These are phyloP conservation scores for Seiridium unicorne DNA, from an alignment of 2,329 filamentous ascomycete genomes.

Conservation along the genomic window DNA sequence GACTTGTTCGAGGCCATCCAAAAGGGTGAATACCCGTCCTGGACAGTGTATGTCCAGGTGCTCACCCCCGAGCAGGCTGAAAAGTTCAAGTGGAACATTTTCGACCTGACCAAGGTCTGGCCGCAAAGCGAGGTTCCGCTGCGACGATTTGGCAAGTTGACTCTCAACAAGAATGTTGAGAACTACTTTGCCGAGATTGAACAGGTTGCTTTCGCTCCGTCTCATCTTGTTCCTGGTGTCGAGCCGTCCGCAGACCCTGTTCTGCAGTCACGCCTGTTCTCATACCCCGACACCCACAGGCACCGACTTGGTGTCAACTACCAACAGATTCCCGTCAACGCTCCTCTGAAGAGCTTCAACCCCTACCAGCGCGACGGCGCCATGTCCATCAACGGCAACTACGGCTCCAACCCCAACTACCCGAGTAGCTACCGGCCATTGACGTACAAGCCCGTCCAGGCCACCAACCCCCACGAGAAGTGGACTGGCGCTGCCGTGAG, in stretches of 20 bases:
- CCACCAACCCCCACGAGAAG: constrained; percentile 42
- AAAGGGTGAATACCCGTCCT: constrained; percentile 58
- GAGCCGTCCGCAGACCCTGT: constrained; percentile 62
- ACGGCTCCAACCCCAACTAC: constrained; percentile 60
- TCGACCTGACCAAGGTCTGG: constrained; percentile 71
- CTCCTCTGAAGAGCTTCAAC: constrained; percentile 54
- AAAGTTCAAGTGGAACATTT: constrained; percentile 60
- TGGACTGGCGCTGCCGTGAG: constrained; percentile 45
- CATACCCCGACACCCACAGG: constrained; percentile 61
- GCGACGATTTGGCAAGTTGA: constrained; percentile 59
- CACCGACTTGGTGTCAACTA: constrained; percentile 65
- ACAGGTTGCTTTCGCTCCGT: constrained; percentile 65
- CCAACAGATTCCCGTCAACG: constrained; percentile 63
- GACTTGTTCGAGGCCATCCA: constrained; percentile 65
- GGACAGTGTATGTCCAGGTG: constrained; percentile 63
- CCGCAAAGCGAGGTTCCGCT: constrained; percentile 62
- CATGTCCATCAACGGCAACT: constrained; percentile 68
- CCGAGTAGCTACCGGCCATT: constrained; percentile 46
- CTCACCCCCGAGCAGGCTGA: constrained; percentile 62
- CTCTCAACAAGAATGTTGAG: constrained; percentile 61
- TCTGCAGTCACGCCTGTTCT: constrained; percentile 59
- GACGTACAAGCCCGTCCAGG: constrained; percentile 40
- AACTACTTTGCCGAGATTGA: constrained; percentile 73
- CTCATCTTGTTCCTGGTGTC: constrained; percentile 62
- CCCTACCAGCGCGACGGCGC: constrained; percentile 72